Conservation (phyloP, 441 rosid species). For the Jatropha multifida region DNA sequence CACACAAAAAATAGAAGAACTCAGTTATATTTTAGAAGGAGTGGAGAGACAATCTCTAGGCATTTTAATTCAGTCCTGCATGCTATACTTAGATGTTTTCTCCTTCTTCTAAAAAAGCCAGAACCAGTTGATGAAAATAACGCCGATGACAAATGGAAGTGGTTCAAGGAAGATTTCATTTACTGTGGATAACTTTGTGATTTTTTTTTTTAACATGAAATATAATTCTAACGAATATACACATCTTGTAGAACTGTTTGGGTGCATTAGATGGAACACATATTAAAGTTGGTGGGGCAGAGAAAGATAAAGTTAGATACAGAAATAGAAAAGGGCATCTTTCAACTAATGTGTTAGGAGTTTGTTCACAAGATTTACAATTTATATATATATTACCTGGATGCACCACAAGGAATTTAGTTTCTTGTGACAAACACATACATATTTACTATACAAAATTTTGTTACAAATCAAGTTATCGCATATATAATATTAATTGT, state of each 20-base stretch:
- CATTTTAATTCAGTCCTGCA: not conserved
- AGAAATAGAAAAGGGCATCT: too few relatives aligned
- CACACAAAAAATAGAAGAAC: not conserved
- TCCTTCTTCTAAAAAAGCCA: too few relatives aligned
- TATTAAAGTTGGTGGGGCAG: not conserved
- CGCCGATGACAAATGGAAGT: too few relatives aligned
- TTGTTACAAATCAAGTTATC: too few relatives aligned
- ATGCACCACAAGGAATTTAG: not conserved
- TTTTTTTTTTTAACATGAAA: fast-evolving
- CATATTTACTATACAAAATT: too few relatives aligned
- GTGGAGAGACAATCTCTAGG: not conserved
- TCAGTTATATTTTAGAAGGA: not conserved
- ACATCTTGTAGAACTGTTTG: not conserved
- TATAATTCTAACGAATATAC: too few relatives aligned
- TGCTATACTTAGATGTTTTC: not conserved
- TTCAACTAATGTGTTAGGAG: not conserved
- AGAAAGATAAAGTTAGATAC: not conserved
- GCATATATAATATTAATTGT: too few relatives aligned
- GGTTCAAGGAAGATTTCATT: not conserved
- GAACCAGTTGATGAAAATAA: too few relatives aligned
- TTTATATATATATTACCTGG: not conserved
- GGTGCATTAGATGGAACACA: not conserved
- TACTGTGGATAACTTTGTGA: too few relatives aligned
- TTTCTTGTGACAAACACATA: too few relatives aligned
- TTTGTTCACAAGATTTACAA: not conserved